Evolutionary conservation across 257 asterid genomes (phyloP).

Genomic region (Forsythia viridissima): DNA sequence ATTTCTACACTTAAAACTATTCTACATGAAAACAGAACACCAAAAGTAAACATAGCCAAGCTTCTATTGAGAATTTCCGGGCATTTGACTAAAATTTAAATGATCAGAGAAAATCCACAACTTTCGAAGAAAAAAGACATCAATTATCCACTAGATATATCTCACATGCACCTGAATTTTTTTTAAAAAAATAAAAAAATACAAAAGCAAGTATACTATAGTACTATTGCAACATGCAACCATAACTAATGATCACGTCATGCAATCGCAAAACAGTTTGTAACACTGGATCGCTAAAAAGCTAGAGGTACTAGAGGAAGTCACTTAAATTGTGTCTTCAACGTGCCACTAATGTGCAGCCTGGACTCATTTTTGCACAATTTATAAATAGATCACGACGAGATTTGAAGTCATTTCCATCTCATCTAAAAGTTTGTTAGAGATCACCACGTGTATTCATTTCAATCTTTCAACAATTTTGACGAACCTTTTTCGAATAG

Average conservation of each 20-base stretch:
- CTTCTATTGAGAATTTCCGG: not conserved
- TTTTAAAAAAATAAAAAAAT: not conserved
- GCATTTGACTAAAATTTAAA: not conserved
- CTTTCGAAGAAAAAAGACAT: not conserved
- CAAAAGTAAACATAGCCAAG: not conserved
- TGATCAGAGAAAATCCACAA: not conserved
- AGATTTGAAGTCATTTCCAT: not conserved
- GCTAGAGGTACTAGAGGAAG: too few species aligned
- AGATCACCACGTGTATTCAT: not conserved
- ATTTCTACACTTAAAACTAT: not conserved
- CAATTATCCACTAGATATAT: not conserved
- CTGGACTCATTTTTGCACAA: not conserved
- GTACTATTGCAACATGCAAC: not conserved
- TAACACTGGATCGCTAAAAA: not conserved
- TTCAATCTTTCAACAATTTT: not conserved
- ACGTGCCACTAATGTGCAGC: not conserved
- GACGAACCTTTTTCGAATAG: constrained; percentile 65
- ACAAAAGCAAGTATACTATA: not conserved
- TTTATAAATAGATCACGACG: not conserved
- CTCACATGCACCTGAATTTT: not conserved
- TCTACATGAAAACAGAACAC: not conserved
- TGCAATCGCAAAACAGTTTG: not conserved
- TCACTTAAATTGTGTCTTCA: too few species aligned
- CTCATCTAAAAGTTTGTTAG: not conserved
- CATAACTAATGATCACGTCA: not conserved